Percentiles rank a stretch among this genome's conserved stretches.
phyloP scores from a whole-genome alignment of 805 yeast genomes.

The Pichia cabralensis region DNA sequence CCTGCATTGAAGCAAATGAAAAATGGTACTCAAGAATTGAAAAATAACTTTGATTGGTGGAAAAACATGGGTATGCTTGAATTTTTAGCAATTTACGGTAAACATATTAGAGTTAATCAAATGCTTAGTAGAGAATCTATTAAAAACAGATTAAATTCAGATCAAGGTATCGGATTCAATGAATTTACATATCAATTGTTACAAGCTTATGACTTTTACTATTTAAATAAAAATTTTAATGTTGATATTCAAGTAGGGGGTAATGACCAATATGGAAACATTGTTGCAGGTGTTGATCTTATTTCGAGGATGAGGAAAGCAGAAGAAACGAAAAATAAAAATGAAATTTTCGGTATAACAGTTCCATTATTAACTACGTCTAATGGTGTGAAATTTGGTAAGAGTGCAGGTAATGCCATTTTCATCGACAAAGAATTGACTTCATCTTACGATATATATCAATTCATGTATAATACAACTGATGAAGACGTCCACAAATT shows the following conservation, averaged over 20 bases:
- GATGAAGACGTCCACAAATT: constrained; percentile 67
- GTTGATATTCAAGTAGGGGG: constrained; percentile 87
- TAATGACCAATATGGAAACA: constrained; percentile 97
- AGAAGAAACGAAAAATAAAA: constrained; percentile 6
- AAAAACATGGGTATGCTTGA: constrained; percentile 60
- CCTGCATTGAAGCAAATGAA: constrained; percentile 10
- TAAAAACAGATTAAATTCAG: constrained; percentile 56
- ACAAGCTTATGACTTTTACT: constrained; percentile 91
- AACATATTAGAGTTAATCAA: constrained; percentile 67
- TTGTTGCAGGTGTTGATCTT: constrained; percentile 89
- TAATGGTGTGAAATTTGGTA: constrained; percentile 89
- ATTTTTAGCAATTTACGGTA: constrained; percentile 69
- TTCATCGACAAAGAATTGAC: constrained; percentile 73
- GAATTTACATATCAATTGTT: constrained; percentile 89
- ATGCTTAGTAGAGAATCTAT: constrained; percentile 89
- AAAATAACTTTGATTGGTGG: constrained; percentile 86
- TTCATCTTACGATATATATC: constrained; percentile 73
- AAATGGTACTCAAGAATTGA: constrained; percentile 19
- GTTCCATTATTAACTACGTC: constrained; percentile 86
- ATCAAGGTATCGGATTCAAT: constrained; percentile 79
- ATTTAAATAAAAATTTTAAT: constrained; percentile 46
- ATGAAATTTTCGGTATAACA: constrained; percentile 62
- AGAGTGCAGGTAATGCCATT: constrained; percentile 93
- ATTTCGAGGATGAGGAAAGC: constrained; percentile 45
- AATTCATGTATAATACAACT: constrained; percentile 68